A percentile compares a stretch with the other conserved stretches of the same genome.
Conservation (phyloP, 306 rosid genomes). For the Neltuma alba region DNA sequence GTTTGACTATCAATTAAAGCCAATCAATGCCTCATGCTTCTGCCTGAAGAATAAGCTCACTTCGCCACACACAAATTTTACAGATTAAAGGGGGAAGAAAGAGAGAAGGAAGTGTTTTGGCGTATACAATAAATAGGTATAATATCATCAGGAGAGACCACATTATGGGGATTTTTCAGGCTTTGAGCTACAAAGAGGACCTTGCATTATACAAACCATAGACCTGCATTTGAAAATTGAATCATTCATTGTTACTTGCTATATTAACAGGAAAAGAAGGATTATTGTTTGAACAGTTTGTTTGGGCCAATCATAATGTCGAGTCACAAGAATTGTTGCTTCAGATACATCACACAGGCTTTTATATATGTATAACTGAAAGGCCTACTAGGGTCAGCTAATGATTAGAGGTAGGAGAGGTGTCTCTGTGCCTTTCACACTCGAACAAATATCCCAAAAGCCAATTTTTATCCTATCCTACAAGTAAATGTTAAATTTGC, state of each 20-base stretch:
- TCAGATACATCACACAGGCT: background rate
- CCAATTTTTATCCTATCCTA: background rate
- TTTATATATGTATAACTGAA: slow-evolving; percentile 7
- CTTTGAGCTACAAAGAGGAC: slow-evolving; percentile 32
- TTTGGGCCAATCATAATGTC: background rate
- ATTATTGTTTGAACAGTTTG: background rate
- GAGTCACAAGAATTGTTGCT: background rate
- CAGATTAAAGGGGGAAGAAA: background rate
- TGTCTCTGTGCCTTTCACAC: background rate
- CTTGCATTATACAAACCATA: slow-evolving; percentile 11
- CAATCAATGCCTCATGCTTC: slow-evolving; percentile 26
- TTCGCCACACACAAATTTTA: background rate
- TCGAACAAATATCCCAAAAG: background rate
- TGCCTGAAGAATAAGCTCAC: slow-evolving; percentile 18
- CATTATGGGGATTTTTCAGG: slow-evolving; percentile 32
- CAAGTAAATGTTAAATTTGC: background rate
- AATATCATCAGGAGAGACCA: slow-evolving; percentile 27
- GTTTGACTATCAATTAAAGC: background rate
- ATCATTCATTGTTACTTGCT: background rate
- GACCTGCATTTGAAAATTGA: slow-evolving; percentile 9
- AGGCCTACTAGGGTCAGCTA: slow-evolving; percentile 20
- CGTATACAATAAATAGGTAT: background rate
- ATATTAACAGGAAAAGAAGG: background rate
- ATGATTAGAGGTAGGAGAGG: slow-evolving; percentile 15
- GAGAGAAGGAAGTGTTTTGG: background rate